These are phyloP conservation scores for Trypanosoma lewisi DNA, from an alignment of 208 protist species.

Conservation along the genomic window DNA sequence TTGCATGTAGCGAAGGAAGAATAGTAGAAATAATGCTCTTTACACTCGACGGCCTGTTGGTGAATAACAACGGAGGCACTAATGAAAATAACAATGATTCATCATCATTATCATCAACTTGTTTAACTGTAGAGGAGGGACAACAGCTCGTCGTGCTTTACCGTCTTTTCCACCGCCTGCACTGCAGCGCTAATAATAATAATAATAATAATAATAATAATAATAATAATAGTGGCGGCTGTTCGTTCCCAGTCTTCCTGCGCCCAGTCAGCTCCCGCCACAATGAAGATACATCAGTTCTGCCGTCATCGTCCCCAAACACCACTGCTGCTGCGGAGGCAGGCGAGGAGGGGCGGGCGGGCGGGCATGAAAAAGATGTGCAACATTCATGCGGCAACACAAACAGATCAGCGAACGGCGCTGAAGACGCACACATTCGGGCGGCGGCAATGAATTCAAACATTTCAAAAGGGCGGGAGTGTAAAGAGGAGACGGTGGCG, in stretches of 20 bases:
- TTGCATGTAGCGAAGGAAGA: not conserved
- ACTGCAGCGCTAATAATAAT: too few species aligned
- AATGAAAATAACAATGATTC: too few species aligned
- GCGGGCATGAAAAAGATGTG: not conserved
- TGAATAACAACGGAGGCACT: not conserved
- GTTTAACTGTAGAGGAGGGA: constrained; percentile 28
- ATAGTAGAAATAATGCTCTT: not conserved
- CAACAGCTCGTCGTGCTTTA: constrained; percentile 58
- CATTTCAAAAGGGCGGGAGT: not conserved
- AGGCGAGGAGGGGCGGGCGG: not conserved
- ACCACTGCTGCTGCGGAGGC: constrained; percentile 3
- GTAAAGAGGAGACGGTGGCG: not conserved
- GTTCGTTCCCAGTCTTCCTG: constrained; percentile 2
- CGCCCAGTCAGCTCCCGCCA: constrained; percentile 1
- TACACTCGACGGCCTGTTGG: constrained; percentile 17
- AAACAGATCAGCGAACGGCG: constrained; percentile 26
- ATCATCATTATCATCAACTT: too few species aligned
- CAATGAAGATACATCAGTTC: not conserved
- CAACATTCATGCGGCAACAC: constrained; percentile 20
- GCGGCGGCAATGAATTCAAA: not conserved
- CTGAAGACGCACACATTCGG: constrained; percentile 17
- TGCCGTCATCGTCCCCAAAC: too few species aligned
- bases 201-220: too few species aligned
- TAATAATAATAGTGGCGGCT: too few species aligned
- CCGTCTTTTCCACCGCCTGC: constrained; percentile 64